These are phyloP conservation scores for Rutstroemia sp. DNA, from an alignment of 2,329 filamentous ascomycete genomes.

Conservation along the genomic window DNA sequence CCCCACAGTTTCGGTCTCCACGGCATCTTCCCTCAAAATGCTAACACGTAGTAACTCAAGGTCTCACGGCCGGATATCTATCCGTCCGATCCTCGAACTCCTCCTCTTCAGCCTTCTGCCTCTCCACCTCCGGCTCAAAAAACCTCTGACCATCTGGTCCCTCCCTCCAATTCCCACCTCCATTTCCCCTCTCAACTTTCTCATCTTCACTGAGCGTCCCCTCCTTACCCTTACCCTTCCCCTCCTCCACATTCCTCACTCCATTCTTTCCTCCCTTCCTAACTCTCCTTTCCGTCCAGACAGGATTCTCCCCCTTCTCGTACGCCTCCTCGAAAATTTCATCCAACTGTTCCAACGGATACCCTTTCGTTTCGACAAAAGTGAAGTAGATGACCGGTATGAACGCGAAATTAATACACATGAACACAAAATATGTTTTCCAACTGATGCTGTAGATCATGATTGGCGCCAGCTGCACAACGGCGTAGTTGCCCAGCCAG, in stretches of 20 bases:
- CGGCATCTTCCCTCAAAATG: too few species aligned
- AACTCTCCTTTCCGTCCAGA: constrained; percentile 4
- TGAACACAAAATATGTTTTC: constrained; percentile 30
- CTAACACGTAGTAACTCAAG: background rate
- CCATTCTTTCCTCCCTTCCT: constrained; percentile 1
- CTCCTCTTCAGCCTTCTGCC: background rate
- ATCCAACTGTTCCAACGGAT: constrained; percentile 5
- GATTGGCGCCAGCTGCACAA: constrained; percentile 42
- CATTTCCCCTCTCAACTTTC: background rate
- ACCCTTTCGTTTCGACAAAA: constrained; percentile 7
- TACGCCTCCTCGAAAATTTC: constrained; percentile 7
- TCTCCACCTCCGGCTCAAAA: background rate
- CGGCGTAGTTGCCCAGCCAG: constrained; percentile 55
- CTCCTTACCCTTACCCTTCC: background rate
- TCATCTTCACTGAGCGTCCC: background rate
- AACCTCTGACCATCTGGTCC: background rate
- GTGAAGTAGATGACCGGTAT: constrained; percentile 3
- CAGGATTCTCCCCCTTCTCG: constrained; percentile 5
- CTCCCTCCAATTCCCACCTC: background rate
- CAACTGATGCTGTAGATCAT: constrained; percentile 29
- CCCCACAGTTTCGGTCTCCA: too few species aligned
- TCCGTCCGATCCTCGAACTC: background rate
- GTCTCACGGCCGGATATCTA: background rate
- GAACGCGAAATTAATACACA: constrained; percentile 5
- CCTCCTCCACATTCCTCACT: background rate